Evolutionary conservation across 108 stramenopile genomes (phyloP).

Genomic region (Fragilaria radians): DNA sequence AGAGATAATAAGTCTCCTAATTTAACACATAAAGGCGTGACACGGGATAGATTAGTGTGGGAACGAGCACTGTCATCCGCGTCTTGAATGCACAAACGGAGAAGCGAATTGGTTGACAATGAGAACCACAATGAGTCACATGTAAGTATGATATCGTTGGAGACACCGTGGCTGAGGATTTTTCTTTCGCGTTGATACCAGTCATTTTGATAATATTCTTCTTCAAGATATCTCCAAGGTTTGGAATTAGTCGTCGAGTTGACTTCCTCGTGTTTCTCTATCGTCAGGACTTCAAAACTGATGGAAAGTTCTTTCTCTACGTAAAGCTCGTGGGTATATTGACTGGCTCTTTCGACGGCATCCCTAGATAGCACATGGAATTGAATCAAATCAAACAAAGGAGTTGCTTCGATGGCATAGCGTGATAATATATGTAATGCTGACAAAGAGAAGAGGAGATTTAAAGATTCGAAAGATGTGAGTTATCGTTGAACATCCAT

Average conservation of each 20-base stretch:
- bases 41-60: no score
- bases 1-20: no score
- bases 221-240: neutral
- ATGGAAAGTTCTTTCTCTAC: neutral
- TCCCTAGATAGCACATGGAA: slow-evolving; percentile 18
- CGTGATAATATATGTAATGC: slow-evolving; percentile 18
- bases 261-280: neutral
- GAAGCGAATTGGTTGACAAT: no score
- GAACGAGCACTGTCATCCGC: no score
- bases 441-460: slow-evolving; percentile 5
- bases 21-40: no score
- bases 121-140: no score
- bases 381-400: slow-evolving; percentile 17
- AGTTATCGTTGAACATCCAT: neutral
- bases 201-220: neutral
- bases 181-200: neutral
- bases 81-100: no score
- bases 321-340: neutral
- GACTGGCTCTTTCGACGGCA: neutral
- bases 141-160: neutral
- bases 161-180: neutral
- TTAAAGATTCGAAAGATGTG: neutral
- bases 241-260: neutral
- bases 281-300: neutral
- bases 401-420: slow-evolving; percentile 21